Evolutionary conservation across 768 basidiomycete species (phyloP).

Genomic region (Boletellus ananiceps): DNA sequence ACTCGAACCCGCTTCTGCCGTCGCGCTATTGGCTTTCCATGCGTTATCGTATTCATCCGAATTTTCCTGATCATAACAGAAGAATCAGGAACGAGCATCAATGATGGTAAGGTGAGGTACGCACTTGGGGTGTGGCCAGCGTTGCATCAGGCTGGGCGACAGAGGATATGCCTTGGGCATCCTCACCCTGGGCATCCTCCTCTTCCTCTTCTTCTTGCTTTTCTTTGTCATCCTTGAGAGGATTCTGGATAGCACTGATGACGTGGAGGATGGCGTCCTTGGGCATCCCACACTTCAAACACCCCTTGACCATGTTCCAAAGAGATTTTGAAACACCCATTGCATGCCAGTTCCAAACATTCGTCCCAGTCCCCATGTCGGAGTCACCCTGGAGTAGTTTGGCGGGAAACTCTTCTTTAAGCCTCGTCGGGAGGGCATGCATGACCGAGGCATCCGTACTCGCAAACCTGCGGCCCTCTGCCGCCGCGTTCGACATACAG

Average conservation of each 20-base stretch:
- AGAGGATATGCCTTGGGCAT: conserved; percentile 18
- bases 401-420: conserved; percentile 74
- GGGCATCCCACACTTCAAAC: conserved; percentile 52
- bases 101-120: conserved; percentile 1
- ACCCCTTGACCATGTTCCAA: conserved; percentile 70
- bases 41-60: conserved; percentile 54
- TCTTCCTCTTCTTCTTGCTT: conserved; percentile 32
- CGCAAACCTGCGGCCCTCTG: conserved; percentile 62
- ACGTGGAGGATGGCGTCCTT: conserved; percentile 60
- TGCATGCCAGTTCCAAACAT: conserved; percentile 76
- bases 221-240: conserved; percentile 33
- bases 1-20: conserved; percentile 29
- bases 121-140: conserved; percentile 26
- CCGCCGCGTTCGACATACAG: conserved; percentile 41
- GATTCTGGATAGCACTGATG: conserved; percentile 52
- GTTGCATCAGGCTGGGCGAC: conserved; percentile 23
- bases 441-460: conserved; percentile 71
- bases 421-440: conserved; percentile 59
- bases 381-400: conserved; percentile 52
- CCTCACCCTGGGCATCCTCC: conserved; percentile 32
- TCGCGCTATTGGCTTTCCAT: conserved; percentile 57
- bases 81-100: conserved; percentile 2
- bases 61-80: conserved; percentile 32
- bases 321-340: conserved; percentile 65
- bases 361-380: conserved; percentile 52